A percentile compares a stretch with the other conserved stretches of the same genome.
phyloP scores from a whole-genome alignment of 495 filamentous ascomycete genomes.

The Pyrenula massariospora region DNA sequence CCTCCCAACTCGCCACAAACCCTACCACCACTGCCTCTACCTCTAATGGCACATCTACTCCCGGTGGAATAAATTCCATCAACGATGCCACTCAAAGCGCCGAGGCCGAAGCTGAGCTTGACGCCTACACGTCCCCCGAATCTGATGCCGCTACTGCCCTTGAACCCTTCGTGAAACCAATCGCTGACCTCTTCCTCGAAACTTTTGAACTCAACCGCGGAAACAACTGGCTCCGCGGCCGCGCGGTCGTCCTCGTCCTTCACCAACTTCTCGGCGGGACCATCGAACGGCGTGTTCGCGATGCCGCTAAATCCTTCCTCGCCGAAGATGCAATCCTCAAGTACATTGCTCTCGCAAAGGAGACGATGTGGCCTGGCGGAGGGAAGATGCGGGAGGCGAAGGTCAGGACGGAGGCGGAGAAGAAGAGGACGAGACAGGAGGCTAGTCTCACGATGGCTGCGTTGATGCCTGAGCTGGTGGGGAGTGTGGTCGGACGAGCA shows the following conservation, averaged over 20 bases:
- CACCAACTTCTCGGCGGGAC: slow-evolving; percentile 67
- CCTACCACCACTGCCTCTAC: slow-evolving; percentile 8
- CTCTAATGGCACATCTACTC: slow-evolving; percentile 10
- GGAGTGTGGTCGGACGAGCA: slow-evolving; percentile 69
- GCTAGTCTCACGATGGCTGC: slow-evolving; percentile 72
- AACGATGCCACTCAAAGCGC: slow-evolving; percentile 58
- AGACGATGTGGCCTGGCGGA: slow-evolving; percentile 64
- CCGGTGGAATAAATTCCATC: slow-evolving; percentile 14
- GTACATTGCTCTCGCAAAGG: slow-evolving; percentile 58
- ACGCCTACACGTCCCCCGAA: slow-evolving; percentile 83
- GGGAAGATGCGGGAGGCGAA: slow-evolving; percentile 44
- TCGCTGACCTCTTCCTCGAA: slow-evolving; percentile 95
- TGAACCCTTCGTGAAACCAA: slow-evolving; percentile 94
- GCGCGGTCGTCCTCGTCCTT: slow-evolving; percentile 79
- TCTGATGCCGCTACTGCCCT: slow-evolving; percentile 15
- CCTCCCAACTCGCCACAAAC: slow-evolving; percentile 53
- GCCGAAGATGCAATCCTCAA: slow-evolving; percentile 69
- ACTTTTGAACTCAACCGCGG: slow-evolving; percentile 88
- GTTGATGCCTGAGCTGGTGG: slow-evolving; percentile 69
- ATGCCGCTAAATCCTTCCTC: slow-evolving; percentile 55
- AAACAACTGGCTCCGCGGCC: slow-evolving; percentile 87
- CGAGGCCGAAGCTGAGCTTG: slow-evolving; percentile 90
- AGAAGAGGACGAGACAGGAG: slow-evolving; percentile 54
- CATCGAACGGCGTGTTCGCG: slow-evolving; percentile 87
- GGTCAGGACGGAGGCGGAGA: slow-evolving; percentile 51